A percentile compares a stretch with the other conserved stretches of the same genome.
Evolutionary conservation across 257 asterid genomes (phyloP).

Genomic region (Mentha longifolia): DNA sequence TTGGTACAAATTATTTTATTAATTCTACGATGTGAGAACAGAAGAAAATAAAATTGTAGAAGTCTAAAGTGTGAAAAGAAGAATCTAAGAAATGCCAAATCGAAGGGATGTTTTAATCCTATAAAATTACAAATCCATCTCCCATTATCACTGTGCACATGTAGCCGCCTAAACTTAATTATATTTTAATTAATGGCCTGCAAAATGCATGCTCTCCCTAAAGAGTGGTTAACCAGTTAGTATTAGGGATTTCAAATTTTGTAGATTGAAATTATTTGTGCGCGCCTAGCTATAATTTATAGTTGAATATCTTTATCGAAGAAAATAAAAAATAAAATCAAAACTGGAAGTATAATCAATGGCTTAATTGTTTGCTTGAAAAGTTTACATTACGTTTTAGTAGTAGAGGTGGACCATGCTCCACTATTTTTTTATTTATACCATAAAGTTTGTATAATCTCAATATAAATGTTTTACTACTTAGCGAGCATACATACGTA

Average conservation of each 20-base stretch:
- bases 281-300: no score
- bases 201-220: not conserved
- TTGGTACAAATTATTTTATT: not conserved
- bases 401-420: no score
- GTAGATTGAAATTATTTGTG: not conserved
- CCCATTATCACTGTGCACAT: conserved; percentile 49
- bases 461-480: no score
- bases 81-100: conserved; percentile 35
- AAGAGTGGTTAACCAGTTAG: conserved; percentile 26
- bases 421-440: no score
- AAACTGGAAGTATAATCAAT: no score
- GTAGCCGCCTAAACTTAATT: conserved; percentile 30
- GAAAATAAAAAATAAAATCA: no score
- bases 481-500: no score
- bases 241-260: not conserved
- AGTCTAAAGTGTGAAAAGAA: conserved; percentile 20
- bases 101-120: conserved; percentile 34
- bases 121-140: conserved; percentile 30
- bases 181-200: conserved; percentile 4
- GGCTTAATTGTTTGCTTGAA: no score
- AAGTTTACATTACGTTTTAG: no score
- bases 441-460: no score
- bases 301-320: no score
- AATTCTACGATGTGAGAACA: not conserved
- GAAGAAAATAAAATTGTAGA: not conserved